These are phyloP conservation scores for Cryptococcus floricola DNA, from an alignment of 1,284 basidiomycete species.

Conservation along the genomic window DNA sequence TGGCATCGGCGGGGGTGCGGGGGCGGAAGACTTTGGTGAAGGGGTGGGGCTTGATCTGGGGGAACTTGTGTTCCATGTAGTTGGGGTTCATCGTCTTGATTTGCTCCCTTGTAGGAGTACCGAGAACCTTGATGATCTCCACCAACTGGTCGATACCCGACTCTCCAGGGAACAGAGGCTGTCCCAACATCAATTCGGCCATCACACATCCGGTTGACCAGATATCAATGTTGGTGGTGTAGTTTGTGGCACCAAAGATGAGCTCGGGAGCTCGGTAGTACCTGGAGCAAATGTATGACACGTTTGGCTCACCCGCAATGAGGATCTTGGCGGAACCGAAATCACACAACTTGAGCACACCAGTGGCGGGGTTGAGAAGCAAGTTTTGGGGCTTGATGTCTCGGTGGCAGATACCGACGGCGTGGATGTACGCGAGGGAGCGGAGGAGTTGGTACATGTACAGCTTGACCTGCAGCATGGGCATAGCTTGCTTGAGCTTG, in stretches of 20 bases:
- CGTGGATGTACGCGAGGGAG: slow-evolving; percentile 96
- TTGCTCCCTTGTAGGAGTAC: slow-evolving; percentile 96
- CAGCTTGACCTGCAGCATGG: slow-evolving; percentile 93
- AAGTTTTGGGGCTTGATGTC: slow-evolving; percentile 99
- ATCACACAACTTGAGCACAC: slow-evolving; percentile 96
- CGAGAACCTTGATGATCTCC: slow-evolving; percentile 99
- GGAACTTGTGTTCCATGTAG: slow-evolving; percentile 99
- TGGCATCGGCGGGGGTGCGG: slow-evolving; percentile 91
- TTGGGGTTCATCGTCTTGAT: slow-evolving; percentile 99
- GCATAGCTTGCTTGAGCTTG: slow-evolving; percentile 99
- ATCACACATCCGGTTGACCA: slow-evolving; percentile 99
- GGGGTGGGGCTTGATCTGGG: slow-evolving; percentile 96
- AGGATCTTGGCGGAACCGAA: slow-evolving; percentile 99
- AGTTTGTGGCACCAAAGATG: slow-evolving; percentile 99
- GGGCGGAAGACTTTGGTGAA: slow-evolving; percentile 98
- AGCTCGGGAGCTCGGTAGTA: slow-evolving; percentile 99
- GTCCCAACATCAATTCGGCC: slow-evolving; percentile 99
- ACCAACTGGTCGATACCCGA: slow-evolving; percentile 99
- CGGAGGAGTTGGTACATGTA: slow-evolving; percentile 68
- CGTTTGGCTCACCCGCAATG: slow-evolving; percentile 95
- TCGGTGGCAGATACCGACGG: slow-evolving; percentile 91
- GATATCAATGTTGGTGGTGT: slow-evolving; percentile 99
- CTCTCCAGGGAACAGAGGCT: slow-evolving; percentile 98
- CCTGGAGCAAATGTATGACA: slow-evolving; percentile 98
- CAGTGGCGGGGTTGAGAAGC: slow-evolving; percentile 91